Conservation (phyloP, 2,329 filamentous ascomycete genomes). For the Aspergillus sp. region DNA sequence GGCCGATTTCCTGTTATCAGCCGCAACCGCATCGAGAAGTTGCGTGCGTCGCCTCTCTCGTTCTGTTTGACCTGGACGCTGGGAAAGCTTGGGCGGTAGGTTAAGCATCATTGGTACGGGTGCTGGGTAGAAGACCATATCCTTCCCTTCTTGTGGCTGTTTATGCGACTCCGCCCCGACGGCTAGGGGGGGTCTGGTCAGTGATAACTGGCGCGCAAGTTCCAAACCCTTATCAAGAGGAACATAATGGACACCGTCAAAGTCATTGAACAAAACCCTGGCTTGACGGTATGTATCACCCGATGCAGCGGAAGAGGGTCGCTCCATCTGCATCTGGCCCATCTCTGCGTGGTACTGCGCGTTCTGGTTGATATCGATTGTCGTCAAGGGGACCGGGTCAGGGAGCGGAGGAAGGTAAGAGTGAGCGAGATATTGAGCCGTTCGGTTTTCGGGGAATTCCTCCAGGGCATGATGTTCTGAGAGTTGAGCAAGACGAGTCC, state of each 20-base stretch:
- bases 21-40: conserved; percentile 63
- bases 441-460: conserved; percentile 15
- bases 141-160: conserved; percentile 59
- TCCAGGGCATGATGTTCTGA: conserved; percentile 44
- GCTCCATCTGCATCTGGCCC: conserved; percentile 21
- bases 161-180: conserved; percentile 38
- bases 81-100: conserved; percentile 82
- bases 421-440: conserved; percentile 16
- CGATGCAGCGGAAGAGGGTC: conserved; percentile 43
- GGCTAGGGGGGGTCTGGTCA: conserved; percentile 42
- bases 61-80: conserved; percentile 60
- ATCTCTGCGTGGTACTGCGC: conserved; percentile 18
- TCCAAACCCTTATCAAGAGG: conserved; percentile 26
- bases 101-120: conserved; percentile 93
- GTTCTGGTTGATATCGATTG: conserved; percentile 15
- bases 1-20: conserved; percentile 54
- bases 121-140: conserved; percentile 94
- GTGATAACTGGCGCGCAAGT: conserved; percentile 34
- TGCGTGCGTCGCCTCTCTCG: conserved; percentile 73
- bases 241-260: conserved; percentile 51
- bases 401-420: conserved; percentile 18
- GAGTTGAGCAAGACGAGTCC: conserved; percentile 39
- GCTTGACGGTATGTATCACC: conserved; percentile 49
- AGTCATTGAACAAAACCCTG: conserved; percentile 46
- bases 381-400: conserved; percentile 5